These are phyloP conservation scores for Cephalotrichum gorgonifer DNA, from an alignment of 2,329 filamentous ascomycete genomes.

Conservation along the genomic window DNA sequence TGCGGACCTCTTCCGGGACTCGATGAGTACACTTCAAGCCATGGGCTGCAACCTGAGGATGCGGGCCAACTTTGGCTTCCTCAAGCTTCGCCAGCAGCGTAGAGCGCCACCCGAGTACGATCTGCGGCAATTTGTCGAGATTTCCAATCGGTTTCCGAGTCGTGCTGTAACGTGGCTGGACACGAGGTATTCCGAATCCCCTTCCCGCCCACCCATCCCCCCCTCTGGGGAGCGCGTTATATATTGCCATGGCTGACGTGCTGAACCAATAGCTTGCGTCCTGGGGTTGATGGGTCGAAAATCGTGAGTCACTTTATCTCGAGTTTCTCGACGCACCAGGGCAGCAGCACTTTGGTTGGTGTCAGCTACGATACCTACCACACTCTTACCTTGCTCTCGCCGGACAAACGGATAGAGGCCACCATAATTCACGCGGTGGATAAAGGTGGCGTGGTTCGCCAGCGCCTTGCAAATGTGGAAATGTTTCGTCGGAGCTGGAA, in stretches of 20 bases:
- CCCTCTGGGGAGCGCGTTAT: too few species aligned
- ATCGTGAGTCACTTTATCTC: background rate
- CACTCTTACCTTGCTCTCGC: background rate
- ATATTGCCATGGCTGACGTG: background rate
- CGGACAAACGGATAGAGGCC: background rate
- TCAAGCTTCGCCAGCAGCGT: background rate
- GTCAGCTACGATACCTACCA: background rate
- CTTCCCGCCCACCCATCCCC: background rate
- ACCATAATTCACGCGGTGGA: background rate
- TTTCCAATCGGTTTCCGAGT: background rate
- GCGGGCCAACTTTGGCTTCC: background rate
- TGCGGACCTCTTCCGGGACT: background rate
- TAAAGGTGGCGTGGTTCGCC: background rate
- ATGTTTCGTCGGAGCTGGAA: background rate
- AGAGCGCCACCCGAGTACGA: background rate
- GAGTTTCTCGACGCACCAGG: background rate
- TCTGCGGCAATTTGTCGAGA: background rate
- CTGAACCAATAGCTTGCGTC: background rate
- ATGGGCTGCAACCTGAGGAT: background rate
- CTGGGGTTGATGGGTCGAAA: background rate
- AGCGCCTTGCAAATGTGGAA: background rate
- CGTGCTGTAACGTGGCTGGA: background rate
- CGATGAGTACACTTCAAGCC: background rate
- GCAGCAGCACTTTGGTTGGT: background rate
- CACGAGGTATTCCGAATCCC: background rate